Conservation (phyloP, 441 rosid genomes). For the Arabidopsis hybrid region DNA sequence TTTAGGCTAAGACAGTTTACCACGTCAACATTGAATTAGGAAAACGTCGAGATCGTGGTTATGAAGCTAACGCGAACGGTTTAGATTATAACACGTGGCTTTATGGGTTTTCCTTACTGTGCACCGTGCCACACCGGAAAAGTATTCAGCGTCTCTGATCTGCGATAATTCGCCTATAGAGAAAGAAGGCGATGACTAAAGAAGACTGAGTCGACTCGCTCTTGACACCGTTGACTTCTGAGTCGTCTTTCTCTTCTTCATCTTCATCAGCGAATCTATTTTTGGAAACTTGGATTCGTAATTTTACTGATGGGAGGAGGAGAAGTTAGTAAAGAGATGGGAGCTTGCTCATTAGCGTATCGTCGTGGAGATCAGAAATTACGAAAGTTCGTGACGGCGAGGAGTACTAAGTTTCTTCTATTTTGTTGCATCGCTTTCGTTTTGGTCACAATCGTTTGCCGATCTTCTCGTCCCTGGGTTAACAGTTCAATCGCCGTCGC, state of each 20-base stretch:
- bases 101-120: not conserved
- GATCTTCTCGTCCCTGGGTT: conserved; percentile 62
- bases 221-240: conserved; percentile 32
- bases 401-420: conserved; percentile 75
- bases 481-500: conserved; percentile 39
- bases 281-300: not conserved
- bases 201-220: conserved; percentile 38
- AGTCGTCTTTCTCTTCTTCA: conserved; percentile 11
- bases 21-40: conserved; percentile 26
- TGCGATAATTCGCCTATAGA: not conserved
- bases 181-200: not conserved
- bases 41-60: conserved; percentile 23
- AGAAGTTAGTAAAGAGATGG: conserved; percentile 52
- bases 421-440: conserved; percentile 57
- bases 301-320: conserved; percentile 42
- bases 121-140: not conserved
- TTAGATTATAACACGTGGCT: not conserved
- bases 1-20: not conserved
- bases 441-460: conserved; percentile 55
- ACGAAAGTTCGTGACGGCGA: conserved; percentile 61
- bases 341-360: conserved; percentile 61
- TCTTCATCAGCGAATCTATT: not conserved
- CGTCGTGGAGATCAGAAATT: conserved; percentile 77
- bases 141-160: conserved; percentile 18
- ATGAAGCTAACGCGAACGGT: not conserved